Evolutionary conservation across 202 grass and related monocot species (phyloP).

Genomic region (Cymbopogon flexuosus): DNA sequence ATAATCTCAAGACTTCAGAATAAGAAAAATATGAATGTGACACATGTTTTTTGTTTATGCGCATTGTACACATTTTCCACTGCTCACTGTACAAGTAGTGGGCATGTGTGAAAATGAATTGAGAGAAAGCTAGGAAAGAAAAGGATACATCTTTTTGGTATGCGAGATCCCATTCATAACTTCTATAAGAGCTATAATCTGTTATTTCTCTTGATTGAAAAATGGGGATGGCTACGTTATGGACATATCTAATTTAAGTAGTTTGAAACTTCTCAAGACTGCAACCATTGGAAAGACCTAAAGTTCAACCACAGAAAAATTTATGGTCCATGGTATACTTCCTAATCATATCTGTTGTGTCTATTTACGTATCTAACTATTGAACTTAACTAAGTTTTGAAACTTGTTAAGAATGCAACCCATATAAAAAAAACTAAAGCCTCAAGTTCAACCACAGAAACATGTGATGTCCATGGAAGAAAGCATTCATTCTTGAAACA

Average conservation of each 20-base stretch:
- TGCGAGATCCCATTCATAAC: constrained; percentile 1
- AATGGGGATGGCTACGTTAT: background rate
- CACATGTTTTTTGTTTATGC: background rate
- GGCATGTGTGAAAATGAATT: background rate
- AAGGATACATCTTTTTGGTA: background rate
- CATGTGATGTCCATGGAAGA: background rate
- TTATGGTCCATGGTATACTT: background rate
- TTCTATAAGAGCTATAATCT: background rate
- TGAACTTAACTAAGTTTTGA: background rate
- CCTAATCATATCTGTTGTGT: background rate
- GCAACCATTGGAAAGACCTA: too few relatives aligned
- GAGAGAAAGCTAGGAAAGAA: background rate
- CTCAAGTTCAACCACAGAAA: background rate
- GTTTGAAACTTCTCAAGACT: too few relatives aligned
- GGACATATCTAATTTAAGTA: background rate
- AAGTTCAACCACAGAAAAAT: too few relatives aligned
- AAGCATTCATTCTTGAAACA: background rate
- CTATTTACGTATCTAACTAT: background rate
- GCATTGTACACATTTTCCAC: background rate
- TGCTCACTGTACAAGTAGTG: background rate
- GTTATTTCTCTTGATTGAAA: constrained; percentile 23
- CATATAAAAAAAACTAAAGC: background rate
- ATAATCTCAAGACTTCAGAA: background rate
- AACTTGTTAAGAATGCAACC: background rate
- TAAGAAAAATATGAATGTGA: background rate